Base-by-base conservation (phyloP, 768 basidiomycete genomes). In the Daedaleopsis sinensis region DNA sequence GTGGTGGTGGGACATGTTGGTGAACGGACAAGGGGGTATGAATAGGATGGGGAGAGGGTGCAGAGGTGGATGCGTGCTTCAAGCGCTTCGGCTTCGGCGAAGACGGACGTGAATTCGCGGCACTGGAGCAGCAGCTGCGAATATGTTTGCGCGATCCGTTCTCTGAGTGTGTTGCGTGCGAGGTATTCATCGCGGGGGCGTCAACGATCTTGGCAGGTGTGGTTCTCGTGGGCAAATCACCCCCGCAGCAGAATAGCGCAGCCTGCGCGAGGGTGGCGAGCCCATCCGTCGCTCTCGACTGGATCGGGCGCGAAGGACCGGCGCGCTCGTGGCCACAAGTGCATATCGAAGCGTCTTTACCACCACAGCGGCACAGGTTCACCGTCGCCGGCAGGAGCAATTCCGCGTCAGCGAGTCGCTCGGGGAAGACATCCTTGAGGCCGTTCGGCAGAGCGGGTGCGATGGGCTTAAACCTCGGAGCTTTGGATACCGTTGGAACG, bases 401-500 rank as follows among this genome's bases (percentile, higher is more conserved):
- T 5, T 53, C 6, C 3, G 23, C 15, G 7, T 52, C 48, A 4
- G 56, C 32, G 11, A 27, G 27, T 32, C 43, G 42, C 27, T 52
- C 24, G 8, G 57, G 74, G 37, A 49, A 79, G 79, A 72, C 38
- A 23, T 90, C 89, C 58, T 81, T 82, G 32, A 92, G 76, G 38
- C 90, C 90, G 64, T 92, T 91, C 11, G 90, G 90, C 42, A 92
- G 72, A 1, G 90, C 82, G 13, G 90, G 90, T 3, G 80, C 78
- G 35, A 88, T 87, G 9, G 89, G 89, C 66, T 90, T 85, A 70
- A 84, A 91, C 64, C 89, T 80, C 65, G 80, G 82, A 27, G 84
- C 89, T 90, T 50, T 23, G 39, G 18, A 50, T n/a, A 35, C 7
- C 19, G n/a, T 21, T 27, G n/a, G 44, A 23, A 27, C 10, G 23